Percentiles rank a stretch among this genome's conserved stretches.
These are phyloP conservation scores for Ascochyta pisi DNA, from an alignment of 2,329 filamentous ascomycete genomes.

Conservation along the genomic window DNA sequence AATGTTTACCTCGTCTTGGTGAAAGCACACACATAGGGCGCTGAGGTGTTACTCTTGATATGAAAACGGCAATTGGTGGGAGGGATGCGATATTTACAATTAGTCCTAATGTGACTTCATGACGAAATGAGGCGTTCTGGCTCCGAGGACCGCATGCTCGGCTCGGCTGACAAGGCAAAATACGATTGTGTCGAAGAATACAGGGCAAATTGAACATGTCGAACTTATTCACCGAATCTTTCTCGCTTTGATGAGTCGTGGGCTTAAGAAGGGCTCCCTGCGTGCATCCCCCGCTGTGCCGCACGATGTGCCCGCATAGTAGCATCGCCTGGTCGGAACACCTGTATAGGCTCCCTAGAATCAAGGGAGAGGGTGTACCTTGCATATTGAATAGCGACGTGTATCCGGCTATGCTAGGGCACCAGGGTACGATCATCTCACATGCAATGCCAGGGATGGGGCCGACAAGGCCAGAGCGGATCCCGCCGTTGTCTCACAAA, in stretches of 20 bases:
- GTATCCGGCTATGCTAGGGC: conserved; percentile 24
- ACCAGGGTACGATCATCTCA: conserved; percentile 24
- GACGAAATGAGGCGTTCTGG: conserved; percentile 24
- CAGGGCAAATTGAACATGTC: not conserved
- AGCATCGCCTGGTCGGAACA: conserved; percentile 2
- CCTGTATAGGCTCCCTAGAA: conserved; percentile 1
- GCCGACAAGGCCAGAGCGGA: conserved; percentile 14
- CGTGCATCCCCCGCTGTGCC: conserved; percentile 9
- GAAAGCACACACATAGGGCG: conserved; percentile 4
- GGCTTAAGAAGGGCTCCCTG: conserved; percentile 6
- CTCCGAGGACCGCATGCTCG: conserved; percentile 18
- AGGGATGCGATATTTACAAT: conserved; percentile 10
- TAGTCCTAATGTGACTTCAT: conserved; percentile 19
- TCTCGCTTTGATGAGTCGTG: conserved; percentile 10
- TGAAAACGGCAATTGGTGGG: conserved; percentile 5
- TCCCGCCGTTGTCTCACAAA: conserved; percentile 19
- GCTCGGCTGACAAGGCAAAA: conserved; percentile 19
- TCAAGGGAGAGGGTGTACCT: conserved; percentile 30
- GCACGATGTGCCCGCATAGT: conserved; percentile 12
- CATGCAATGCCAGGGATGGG: conserved; percentile 25
- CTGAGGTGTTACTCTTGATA: not conserved
- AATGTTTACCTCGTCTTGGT: not conserved
- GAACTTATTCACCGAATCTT: not conserved
- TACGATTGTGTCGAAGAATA: conserved; percentile 4
- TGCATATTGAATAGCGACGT: conserved; percentile 27